These are phyloP conservation scores for Erucastrum elatum DNA, from an alignment of 345 rosid genomes.

Conservation along the genomic window DNA sequence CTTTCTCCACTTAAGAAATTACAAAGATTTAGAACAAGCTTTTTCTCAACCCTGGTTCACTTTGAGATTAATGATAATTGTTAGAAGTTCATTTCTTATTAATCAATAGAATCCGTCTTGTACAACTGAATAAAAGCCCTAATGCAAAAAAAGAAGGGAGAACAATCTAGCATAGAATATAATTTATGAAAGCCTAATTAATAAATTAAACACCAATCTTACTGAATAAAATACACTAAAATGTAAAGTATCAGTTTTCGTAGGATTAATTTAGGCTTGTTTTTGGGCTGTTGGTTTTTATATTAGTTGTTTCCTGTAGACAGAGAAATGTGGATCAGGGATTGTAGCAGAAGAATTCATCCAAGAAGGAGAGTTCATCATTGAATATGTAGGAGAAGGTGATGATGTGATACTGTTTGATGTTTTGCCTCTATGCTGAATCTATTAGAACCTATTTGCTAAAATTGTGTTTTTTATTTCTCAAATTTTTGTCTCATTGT, in stretches of 20 bases:
- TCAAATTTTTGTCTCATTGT: constrained; percentile 18
- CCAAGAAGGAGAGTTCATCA: constrained; percentile 80
- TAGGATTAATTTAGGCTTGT: not conserved
- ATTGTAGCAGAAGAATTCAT: constrained; percentile 90
- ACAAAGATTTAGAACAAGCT: not conserved
- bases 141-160: not conserved
- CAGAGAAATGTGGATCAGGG: constrained; percentile 95
- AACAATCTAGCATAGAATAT: not conserved
- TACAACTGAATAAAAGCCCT: not conserved
- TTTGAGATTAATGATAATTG: not conserved
- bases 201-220: not conserved
- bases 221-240: not conserved
- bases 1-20: not conserved
- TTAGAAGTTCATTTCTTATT: not conserved
- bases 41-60: not conserved
- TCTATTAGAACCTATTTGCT: constrained; percentile 3
- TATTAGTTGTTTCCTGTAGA: constrained; percentile 58
- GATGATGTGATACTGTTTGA: constrained; percentile 23
- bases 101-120: not conserved
- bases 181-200: not conserved
- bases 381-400: constrained; percentile 99
- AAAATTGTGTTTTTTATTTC: not conserved
- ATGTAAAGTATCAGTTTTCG: not conserved
- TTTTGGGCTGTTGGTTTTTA: constrained; percentile 20
- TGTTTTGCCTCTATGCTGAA: constrained; percentile 25